A percentile compares a stretch with the other conserved stretches of the same genome.
Conservation (phyloP, 345 rosid species). For the Abelmoschus esculentus region DNA sequence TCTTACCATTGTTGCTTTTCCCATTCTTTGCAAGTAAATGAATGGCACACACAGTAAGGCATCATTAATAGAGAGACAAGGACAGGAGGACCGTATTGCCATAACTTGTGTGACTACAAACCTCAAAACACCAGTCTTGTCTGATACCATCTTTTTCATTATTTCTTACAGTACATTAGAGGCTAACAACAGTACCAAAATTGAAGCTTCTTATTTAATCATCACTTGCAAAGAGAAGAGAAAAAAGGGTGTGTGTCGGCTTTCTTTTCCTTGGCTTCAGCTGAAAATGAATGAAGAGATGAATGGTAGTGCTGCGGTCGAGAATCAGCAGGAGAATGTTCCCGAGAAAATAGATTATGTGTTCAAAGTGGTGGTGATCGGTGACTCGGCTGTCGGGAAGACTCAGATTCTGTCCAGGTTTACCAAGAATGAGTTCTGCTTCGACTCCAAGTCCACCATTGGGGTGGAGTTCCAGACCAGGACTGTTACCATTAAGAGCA, state of each 20-base stretch:
- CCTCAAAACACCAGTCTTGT: too few relatives aligned
- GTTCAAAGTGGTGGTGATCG: neutral
- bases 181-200: neutral
- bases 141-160: too few relatives aligned
- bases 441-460: neutral
- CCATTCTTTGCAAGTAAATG: neutral
- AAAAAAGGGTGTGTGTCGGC: neutral
- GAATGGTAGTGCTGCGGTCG: neutral
- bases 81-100: neutral
- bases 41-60: neutral
- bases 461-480: neutral
- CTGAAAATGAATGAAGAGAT: neutral
- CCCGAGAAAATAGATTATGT: neutral
- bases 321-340: neutral
- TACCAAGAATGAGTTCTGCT: neutral
- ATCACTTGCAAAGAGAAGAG: neutral
- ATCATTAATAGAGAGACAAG: neutral
- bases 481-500: neutral
- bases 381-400: neutral
- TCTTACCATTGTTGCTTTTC: too few relatives aligned
- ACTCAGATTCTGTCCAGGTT: neutral
- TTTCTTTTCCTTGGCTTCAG: too few relatives aligned
- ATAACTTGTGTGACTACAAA: too few relatives aligned
- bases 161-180: neutral
- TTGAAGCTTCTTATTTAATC: neutral